A percentile compares a stretch with the other conserved stretches of the same genome.
Evolutionary conservation across 2,329 filamentous ascomycete genomes (phyloP).

Genomic region (Colletotrichum sp.): DNA sequence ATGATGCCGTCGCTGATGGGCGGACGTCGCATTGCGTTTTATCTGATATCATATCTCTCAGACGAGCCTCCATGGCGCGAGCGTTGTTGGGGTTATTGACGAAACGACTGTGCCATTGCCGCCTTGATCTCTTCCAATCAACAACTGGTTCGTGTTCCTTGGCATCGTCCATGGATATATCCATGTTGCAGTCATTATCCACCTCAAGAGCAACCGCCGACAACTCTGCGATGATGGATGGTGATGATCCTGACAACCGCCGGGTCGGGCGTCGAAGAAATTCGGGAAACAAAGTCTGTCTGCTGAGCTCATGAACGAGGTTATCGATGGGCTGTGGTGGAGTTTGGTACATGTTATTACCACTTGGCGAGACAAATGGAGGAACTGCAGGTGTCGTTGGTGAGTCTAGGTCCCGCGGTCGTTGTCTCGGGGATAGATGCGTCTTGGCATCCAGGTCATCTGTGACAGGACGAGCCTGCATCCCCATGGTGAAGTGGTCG

Average conservation of each 20-base stretch:
- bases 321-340: constrained; percentile 9
- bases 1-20: not conserved
- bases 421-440: constrained; percentile 9
- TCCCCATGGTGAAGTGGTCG: constrained; percentile 12
- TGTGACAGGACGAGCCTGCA: not conserved
- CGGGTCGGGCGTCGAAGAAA: not conserved
- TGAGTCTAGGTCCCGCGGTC: not conserved
- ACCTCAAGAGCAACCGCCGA: constrained; percentile 4
- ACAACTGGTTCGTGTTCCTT: constrained; percentile 3
- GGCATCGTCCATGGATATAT: not conserved
- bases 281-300: constrained; percentile 6
- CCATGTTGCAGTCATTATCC: constrained; percentile 14
- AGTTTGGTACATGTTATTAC: not conserved
- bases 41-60: constrained; percentile 6
- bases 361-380: not conserved
- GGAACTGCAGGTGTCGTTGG: not conserved
- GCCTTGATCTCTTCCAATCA: constrained; percentile 15
- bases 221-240: not conserved
- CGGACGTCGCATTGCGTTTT: constrained; percentile 1
- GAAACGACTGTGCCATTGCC: constrained; percentile 11
- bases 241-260: not conserved
- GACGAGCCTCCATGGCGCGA: constrained; percentile 1
- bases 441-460: not conserved
- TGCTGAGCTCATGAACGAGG: constrained; percentile 11
- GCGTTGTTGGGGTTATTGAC: constrained; percentile 14